A percentile compares a stretch with the other conserved stretches of the same genome.
These are phyloP conservation scores for Chytridium lagenaria DNA, from an alignment of 371 early-diverging fungal genomes.

Conservation along the genomic window DNA sequence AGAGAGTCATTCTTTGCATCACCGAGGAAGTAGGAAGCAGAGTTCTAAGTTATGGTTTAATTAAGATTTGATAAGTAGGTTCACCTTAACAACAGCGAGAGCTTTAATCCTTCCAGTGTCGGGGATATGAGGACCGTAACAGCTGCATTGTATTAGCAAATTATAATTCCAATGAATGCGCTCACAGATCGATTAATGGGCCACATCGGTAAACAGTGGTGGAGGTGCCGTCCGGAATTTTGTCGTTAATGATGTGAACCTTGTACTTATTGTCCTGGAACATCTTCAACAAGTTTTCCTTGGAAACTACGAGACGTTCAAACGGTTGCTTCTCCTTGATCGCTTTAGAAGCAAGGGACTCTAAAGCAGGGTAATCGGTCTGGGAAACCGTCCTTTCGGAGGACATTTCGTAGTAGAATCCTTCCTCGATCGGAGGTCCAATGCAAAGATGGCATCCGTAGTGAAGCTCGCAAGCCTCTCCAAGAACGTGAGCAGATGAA, in stretches of 20 bases:
- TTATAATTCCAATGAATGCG: neutral
- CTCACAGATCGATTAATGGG: conserved; percentile 92
- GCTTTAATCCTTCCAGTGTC: conserved; percentile 95
- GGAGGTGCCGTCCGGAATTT: conserved; percentile 93
- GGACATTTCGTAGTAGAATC: conserved; percentile 99
- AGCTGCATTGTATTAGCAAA: conserved; percentile 44
- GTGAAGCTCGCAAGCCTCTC: conserved; percentile 97
- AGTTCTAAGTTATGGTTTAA: conserved; percentile 70
- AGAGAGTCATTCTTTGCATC: conserved; percentile 96
- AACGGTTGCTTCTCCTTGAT: conserved; percentile 97
- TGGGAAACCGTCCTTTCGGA: conserved; percentile 79
- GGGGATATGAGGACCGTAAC: conserved; percentile 98
- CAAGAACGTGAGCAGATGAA: conserved; percentile 99
- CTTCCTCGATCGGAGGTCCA: conserved; percentile 98
- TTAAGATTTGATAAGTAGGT: neutral
- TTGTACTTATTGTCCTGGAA: conserved; percentile 98
- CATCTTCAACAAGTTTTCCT: conserved; percentile 95
- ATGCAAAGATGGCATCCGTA: conserved; percentile 97
- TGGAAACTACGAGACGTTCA: conserved; percentile 86
- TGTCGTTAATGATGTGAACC: conserved; percentile 88
- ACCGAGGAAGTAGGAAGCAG: conserved; percentile 98
- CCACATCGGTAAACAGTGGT: conserved; percentile 99
- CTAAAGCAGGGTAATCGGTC: conserved; percentile 86
- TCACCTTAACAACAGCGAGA: conserved; percentile 89
- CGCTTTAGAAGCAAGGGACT: conserved; percentile 82